These are phyloP conservation scores for Puccinia horiana DNA, from an alignment of 1,284 basidiomycete species.

Conservation along the genomic window DNA sequence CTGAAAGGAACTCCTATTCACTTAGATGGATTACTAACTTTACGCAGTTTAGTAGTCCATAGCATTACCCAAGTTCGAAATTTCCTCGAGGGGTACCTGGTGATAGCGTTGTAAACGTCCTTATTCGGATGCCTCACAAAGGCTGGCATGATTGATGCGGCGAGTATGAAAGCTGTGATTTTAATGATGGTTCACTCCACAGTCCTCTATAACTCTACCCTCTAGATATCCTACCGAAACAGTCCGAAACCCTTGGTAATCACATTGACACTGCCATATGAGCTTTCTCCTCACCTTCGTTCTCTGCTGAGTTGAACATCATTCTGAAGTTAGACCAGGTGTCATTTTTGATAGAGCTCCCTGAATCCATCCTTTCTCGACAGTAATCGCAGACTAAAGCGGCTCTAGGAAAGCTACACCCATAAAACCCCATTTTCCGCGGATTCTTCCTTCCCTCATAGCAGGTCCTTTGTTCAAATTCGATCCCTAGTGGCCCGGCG, in stretches of 20 bases:
- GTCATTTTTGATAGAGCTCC: constrained; percentile 28
- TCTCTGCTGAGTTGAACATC: background rate
- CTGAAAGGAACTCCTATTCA: background rate
- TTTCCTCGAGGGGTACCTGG: background rate
- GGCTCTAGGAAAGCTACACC: background rate
- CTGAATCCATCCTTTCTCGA: background rate
- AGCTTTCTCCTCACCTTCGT: background rate
- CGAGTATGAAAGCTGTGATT: constrained; percentile 13
- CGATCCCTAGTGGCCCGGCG: constrained; percentile 6
- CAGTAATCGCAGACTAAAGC: background rate
- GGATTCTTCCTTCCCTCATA: background rate
- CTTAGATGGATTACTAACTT: constrained; percentile 1
- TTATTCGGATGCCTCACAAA: constrained; percentile 25
- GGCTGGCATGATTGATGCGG: constrained; percentile 9
- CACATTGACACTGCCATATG: constrained; percentile 17
- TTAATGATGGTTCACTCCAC: background rate
- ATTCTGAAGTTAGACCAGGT: background rate
- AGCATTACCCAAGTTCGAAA: constrained; percentile 10
- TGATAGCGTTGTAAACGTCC: background rate
- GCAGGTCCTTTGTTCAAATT: background rate
- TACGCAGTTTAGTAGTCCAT: constrained; percentile 3
- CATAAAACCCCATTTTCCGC: background rate
- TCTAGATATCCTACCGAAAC: background rate
- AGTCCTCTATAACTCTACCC: background rate
- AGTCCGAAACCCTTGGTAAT: background rate